Evolutionary conservation across 257 asterid genomes (phyloP).

Genomic region (Solanum pimpinellifolium): DNA sequence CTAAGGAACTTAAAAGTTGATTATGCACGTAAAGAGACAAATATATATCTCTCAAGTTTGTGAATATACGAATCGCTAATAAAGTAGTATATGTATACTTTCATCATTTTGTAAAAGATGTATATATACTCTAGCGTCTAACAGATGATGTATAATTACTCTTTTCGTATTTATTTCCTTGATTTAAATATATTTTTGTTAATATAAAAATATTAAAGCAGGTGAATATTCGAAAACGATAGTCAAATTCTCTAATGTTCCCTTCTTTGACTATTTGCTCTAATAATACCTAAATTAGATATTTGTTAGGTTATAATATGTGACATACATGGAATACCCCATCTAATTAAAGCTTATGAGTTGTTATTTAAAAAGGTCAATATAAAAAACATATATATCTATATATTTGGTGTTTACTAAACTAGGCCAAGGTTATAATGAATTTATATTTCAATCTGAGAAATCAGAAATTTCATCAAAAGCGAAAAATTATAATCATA

Average conservation of each 20-base stretch:
- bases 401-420: too few relatives aligned
- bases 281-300: conserved; percentile 16
- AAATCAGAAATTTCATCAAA: neutral
- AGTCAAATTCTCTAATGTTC: conserved; percentile 33
- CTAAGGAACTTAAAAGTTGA: neutral
- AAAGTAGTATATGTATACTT: neutral
- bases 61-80: neutral
- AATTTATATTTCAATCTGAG: fast-evolving
- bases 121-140: neutral
- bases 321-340: conserved; percentile 9
- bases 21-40: too few relatives aligned
- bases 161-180: neutral
- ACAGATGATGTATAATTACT: neutral
- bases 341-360: neutral
- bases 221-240: conserved; percentile 43
- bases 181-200: neutral
- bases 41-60: neutral
- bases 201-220: neutral
- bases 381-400: too few relatives aligned
- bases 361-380: too few relatives aligned
- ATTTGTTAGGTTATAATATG: conserved; percentile 9
- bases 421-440: neutral
- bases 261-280: conserved; percentile 19
- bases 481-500: too few relatives aligned
- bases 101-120: neutral